A percentile compares a stretch with the other conserved stretches of the same genome.
Conservation (phyloP, 805 yeast species). For the Vanderwaltozyma polyspora region DNA sequence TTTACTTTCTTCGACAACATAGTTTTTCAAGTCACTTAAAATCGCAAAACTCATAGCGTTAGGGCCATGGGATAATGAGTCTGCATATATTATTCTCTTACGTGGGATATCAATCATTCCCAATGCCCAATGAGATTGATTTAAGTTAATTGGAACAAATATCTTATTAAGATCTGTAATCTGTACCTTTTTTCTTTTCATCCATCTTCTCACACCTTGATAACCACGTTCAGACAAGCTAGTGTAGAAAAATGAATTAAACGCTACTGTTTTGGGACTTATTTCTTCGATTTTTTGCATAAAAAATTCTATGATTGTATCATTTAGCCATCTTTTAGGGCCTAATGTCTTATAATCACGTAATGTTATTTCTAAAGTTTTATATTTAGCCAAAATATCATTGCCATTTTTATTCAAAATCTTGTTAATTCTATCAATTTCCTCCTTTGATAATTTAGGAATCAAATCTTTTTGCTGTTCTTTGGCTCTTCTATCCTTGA, state of each 20-base stretch:
- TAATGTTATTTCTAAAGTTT: conserved; percentile 47
- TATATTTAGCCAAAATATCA: conserved; percentile 17
- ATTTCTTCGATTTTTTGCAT: conserved; percentile 31
- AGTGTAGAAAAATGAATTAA: conserved; percentile 83
- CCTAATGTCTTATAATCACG: conserved; percentile 62
- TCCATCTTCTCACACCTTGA: conserved; percentile 73
- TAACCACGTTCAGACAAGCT: conserved; percentile 65
- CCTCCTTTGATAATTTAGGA: conserved; percentile 16
- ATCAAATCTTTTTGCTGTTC: conserved; percentile 14
- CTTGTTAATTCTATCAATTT: conserved; percentile 16
- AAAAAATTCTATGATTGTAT: conserved; percentile 78
- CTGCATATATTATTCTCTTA: conserved; percentile 57
- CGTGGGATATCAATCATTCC: conserved; percentile 60
- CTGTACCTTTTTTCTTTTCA: conserved; percentile 59
- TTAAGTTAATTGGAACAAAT: conserved; percentile 76
- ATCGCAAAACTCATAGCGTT: conserved; percentile 28
- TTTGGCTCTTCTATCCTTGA: conserved; percentile 12
- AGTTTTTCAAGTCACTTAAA: conserved; percentile 41
- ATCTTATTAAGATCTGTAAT: conserved; percentile 54
- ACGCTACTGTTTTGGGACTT: conserved; percentile 44
- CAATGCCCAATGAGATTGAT: conserved; percentile 84
- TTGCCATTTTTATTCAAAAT: conserved; percentile 22
- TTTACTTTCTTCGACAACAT: conserved; percentile 57
- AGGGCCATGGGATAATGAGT: conserved; percentile 47
- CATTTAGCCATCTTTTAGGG: conserved; percentile 79